Conservation (phyloP, 2,329 filamentous ascomycete species). For the Epichloe gansuensis region DNA sequence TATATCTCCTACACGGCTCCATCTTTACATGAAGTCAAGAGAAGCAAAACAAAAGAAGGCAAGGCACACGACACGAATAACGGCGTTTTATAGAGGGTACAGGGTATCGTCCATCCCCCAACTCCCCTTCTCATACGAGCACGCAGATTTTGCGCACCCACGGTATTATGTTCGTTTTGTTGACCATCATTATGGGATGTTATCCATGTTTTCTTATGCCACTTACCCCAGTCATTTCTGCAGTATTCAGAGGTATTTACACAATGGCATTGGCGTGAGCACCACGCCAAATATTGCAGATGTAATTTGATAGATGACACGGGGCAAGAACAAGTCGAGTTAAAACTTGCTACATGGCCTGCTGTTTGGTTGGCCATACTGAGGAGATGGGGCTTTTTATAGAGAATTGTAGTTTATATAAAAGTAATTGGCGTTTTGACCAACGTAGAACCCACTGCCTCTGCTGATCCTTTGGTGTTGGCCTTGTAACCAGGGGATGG, state of each 20-base stretch:
- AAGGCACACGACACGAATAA: conserved; percentile 12
- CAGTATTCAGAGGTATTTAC: not conserved
- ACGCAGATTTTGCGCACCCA: conserved; percentile 4
- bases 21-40: not conserved
- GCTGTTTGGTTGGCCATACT: not conserved
- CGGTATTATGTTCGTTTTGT: conserved; percentile 8
- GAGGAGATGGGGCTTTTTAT: not conserved
- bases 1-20: not conserved
- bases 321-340: not conserved
- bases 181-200: not conserved
- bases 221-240: not conserved
- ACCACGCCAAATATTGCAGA: not conserved
- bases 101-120: conserved; percentile 9
- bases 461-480: no score
- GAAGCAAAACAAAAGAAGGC: not conserved
- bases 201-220: not conserved
- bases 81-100: conserved; percentile 21
- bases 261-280: not conserved
- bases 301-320: not conserved
- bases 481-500: no score
- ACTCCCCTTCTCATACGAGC: conserved; percentile 1
- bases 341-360: not conserved
- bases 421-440: not conserved
- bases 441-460: not conserved
- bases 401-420: conserved; percentile 5